These are phyloP conservation scores for Chenopodium quinoa DNA, from an alignment of 148 eudicot species.

Conservation along the genomic window DNA sequence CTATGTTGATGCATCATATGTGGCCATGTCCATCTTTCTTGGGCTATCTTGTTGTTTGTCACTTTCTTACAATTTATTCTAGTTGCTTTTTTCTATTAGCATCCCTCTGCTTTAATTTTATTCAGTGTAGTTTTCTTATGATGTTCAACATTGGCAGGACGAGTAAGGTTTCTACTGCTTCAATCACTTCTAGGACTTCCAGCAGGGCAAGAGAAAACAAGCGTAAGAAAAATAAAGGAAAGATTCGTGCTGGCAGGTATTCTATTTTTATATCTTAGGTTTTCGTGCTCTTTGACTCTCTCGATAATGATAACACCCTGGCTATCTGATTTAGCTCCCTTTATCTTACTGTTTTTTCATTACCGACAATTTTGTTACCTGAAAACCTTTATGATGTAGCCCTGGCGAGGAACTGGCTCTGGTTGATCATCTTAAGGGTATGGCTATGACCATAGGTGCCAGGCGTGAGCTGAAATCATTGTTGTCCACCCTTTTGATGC, in stretches of 20 bases:
- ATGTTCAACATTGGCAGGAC: constrained; percentile 44
- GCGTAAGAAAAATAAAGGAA: constrained; percentile 76
- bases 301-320: not conserved
- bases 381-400: constrained; percentile 36
- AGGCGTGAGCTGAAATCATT: constrained; percentile 71
- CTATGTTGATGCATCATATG: not conserved
- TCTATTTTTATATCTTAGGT: constrained; percentile 3
- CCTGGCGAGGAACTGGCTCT: constrained; percentile 93
- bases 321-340: not conserved
- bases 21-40: not conserved
- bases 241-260: constrained; percentile 99
- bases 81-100: not conserved
- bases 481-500: constrained; percentile 66
- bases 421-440: constrained; percentile 87
- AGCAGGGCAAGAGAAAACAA: constrained; percentile 66
- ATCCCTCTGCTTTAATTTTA: not conserved
- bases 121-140: not conserved
- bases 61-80: constrained; percentile 6
- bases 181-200: constrained; percentile 53
- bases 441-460: constrained; percentile 67
- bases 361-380: not conserved
- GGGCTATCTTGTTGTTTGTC: not conserved
- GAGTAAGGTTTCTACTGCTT: constrained; percentile 62
- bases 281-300: constrained; percentile 2
- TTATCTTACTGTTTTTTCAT: not conserved